These are phyloP conservation scores for Didymella pomorum DNA, from an alignment of 2,329 filamentous ascomycete species.

Conservation along the genomic window DNA sequence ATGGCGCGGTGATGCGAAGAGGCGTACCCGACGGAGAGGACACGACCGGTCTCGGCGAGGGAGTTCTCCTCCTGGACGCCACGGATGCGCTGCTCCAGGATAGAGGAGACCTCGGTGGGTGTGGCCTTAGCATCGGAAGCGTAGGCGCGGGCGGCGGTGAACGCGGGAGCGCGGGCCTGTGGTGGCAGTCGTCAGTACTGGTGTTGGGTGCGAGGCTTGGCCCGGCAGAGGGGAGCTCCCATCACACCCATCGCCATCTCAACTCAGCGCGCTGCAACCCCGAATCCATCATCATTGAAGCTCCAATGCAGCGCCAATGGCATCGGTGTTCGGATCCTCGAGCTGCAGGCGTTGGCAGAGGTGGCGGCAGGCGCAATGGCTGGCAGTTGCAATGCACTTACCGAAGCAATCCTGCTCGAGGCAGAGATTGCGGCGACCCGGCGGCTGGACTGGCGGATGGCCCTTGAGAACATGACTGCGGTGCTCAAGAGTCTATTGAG, in stretches of 20 bases:
- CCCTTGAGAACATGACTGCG: conserved; percentile 92
- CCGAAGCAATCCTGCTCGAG: conserved; percentile 87
- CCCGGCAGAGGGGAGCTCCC: conserved; percentile 47
- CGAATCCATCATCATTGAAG: conserved; percentile 39
- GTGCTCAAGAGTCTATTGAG: conserved; percentile 53
- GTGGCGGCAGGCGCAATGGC: conserved; percentile 52
- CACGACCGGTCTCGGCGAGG: conserved; percentile 98
- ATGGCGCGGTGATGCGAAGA: conserved; percentile 39
- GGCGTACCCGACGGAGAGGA: conserved; percentile 97
- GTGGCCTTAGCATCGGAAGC: conserved; percentile 92
- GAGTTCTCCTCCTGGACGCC: conserved; percentile 96
- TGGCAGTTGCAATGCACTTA: conserved; percentile 71
- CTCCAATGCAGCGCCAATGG: conserved; percentile 51
- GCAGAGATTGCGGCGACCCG: conserved; percentile 93
- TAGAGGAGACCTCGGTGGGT: conserved; percentile 98
- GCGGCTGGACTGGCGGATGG: conserved; percentile 95
- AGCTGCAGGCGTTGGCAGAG: conserved; percentile 43
- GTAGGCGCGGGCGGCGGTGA: conserved; percentile 83
- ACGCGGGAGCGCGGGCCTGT: conserved; percentile 86
- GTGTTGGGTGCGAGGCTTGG: conserved; percentile 35
- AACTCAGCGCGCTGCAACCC: conserved; percentile 51
- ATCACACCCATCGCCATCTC: conserved; percentile 28
- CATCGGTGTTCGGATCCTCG: conserved; percentile 44
- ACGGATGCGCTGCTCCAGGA: conserved; percentile 98
- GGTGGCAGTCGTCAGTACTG: conserved; percentile 57